A percentile compares a stretch with the other conserved stretches of the same genome.
Conservation (phyloP, 768 basidiomycete genomes). For the Tricholoma terreum region DNA sequence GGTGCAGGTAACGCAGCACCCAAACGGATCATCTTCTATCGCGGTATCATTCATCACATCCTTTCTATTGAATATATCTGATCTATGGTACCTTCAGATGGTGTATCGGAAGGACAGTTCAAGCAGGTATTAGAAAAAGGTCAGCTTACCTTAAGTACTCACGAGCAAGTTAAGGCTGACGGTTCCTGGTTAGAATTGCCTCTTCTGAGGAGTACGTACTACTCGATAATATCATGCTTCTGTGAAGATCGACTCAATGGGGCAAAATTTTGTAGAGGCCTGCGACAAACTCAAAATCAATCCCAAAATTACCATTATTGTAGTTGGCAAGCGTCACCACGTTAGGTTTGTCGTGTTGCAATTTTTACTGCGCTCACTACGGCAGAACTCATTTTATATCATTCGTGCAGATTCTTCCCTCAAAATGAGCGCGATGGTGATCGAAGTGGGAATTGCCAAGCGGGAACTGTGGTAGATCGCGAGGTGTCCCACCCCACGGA, state of each 20-base stretch:
- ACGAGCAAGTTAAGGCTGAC: background rate
- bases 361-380: background rate
- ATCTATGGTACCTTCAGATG: slow-evolving; percentile 34
- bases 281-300: slow-evolving; percentile 49
- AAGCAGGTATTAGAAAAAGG: slow-evolving; percentile 52
- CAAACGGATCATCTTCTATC: slow-evolving; percentile 72
- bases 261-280: slow-evolving; percentile 39
- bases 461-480: slow-evolving; percentile 76
- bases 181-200: slow-evolving; percentile 40
- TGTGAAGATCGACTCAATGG: background rate
- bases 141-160: slow-evolving; percentile 18
- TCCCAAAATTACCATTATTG: slow-evolving; percentile 61
- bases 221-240: background rate
- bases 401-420: slow-evolving; percentile 32
- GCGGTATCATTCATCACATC: slow-evolving; percentile 39
- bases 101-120: slow-evolving; percentile 55
- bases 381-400: background rate
- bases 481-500: slow-evolving; percentile 71
- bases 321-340: slow-evolving; percentile 69
- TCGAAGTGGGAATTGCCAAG: slow-evolving; percentile 67
- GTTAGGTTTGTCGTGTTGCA: slow-evolving; percentile 32
- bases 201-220: slow-evolving; percentile 43
- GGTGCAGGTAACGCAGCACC: slow-evolving; percentile 42
- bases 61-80: slow-evolving; percentile 3
- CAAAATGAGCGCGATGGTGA: slow-evolving; percentile 48